Base-by-base conservation (phyloP, 2,329 filamentous ascomycete genomes). In the Colletotrichum lentis region DNA sequence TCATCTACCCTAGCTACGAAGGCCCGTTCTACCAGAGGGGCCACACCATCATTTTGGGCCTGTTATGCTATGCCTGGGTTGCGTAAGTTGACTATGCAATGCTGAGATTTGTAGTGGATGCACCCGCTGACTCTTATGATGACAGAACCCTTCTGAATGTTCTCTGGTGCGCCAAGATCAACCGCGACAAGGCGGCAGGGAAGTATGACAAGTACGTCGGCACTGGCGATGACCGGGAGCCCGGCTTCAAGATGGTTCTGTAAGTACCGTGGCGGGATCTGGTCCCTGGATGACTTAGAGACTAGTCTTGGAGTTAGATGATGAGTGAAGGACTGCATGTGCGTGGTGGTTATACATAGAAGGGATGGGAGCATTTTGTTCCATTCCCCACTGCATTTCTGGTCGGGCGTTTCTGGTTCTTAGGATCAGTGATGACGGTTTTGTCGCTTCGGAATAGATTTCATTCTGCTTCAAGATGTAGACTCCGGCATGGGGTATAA, bases 31-130 rank as follows among this genome's bases (percentile, higher is more conserved):
- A 86, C 67, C 84, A 86, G 69, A 80, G 82, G 52, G 88, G 88
- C 2, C 89, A 91, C 73, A 88, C 84, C 0, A 82, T 90, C 12
- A 82, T 91, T 35, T 73, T 91, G 31, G 83, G 86, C 0, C 72
- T 91, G 24, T 73, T 91, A 50, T 85, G 86, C 46, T 86, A 82
- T 72, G 85, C 86, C 3, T 91, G 89, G 89, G 82, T 89, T 54
- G 78, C 88, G 87, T 90, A 77, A 82, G 87, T 84, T 8, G 2
- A 12, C 12, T 20, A 10, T 27, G 16, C 5, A 5, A 27, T 31
- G 3, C 14, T 50, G 18, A 3, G 7, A 2, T 37, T 39, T 2
- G 1, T 1, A 1, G 6, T 18, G 3, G 3, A 8, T 5, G 6
- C 14, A 16, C 47, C 37, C 14, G 14, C 47, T 41, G 50, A 73